Conservation (phyloP, 1,139 yeast species). For the Taphrina betulina region DNA sequence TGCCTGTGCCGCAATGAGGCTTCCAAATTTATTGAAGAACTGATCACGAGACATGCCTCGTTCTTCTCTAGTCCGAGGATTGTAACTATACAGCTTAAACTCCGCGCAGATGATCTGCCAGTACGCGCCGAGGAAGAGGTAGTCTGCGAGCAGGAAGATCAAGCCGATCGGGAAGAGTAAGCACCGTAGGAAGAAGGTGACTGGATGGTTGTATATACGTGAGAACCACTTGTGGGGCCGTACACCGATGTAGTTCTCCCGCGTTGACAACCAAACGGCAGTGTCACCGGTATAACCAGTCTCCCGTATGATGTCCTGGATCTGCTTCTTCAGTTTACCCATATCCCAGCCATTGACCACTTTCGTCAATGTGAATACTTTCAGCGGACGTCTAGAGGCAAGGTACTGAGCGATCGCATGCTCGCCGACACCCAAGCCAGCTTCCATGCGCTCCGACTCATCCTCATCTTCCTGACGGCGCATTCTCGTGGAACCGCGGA, state of each 20-base stretch:
- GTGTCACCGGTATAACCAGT: constrained; percentile 1
- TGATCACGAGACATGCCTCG: constrained; percentile 1
- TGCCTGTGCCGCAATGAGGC: neutral
- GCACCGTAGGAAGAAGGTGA: constrained; percentile 1
- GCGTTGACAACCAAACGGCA: neutral
- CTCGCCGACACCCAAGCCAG: constrained; percentile 9
- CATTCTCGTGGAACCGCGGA: constrained; percentile 7
- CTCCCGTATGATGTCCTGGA: constrained; percentile 9
- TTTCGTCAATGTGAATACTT: constrained; percentile 12
- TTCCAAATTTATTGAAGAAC: constrained; percentile 1
- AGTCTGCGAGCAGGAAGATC: neutral
- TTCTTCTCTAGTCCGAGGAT: constrained; percentile 8
- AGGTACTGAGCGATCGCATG: constrained; percentile 8
- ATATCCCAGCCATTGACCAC: constrained; percentile 14
- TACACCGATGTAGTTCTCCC: constrained; percentile 1
- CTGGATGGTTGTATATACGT: neutral
- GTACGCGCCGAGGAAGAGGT: constrained; percentile 11
- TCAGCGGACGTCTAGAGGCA: neutral
- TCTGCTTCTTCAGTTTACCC: neutral
- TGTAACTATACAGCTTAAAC: constrained; percentile 5
- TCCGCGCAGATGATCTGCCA: constrained; percentile 14
- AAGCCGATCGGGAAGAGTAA: constrained; percentile 16
- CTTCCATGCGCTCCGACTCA: constrained; percentile 7
- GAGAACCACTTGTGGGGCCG: constrained; percentile 11
- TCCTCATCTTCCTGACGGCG: neutral